Percentiles rank a stretch among this genome's conserved stretches.
These are phyloP conservation scores for Ceratopteris richardii DNA, from an alignment of 75 land plant genomes.

Conservation along the genomic window DNA sequence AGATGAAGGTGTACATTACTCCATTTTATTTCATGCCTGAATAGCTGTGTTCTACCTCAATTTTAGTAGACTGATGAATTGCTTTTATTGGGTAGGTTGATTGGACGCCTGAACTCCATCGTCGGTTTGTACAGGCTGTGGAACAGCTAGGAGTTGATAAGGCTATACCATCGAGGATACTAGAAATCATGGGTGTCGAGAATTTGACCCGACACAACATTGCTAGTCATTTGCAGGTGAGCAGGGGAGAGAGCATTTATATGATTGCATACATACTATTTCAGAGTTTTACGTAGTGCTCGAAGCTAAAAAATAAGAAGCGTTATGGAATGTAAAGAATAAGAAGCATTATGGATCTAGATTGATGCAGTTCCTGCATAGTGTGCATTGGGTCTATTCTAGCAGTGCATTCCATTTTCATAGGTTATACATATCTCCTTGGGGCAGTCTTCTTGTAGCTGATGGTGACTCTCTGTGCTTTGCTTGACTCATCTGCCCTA, in stretches of 20 bases:
- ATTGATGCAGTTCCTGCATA: no score
- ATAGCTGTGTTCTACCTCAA: no score
- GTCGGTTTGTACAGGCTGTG: constrained; percentile 32
- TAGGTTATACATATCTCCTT: no score
- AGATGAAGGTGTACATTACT: constrained; percentile 32
- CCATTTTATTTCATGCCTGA: no score
- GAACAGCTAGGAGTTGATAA: constrained; percentile 41
- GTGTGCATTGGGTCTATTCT: no score
- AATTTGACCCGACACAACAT: constrained; percentile 35
- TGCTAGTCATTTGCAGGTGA: constrained; percentile 37
- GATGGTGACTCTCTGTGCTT: no score
- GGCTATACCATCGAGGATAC: constrained; percentile 29
- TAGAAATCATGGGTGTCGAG: constrained; percentile 38
- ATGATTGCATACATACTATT: background rate
- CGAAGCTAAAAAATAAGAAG: background rate
- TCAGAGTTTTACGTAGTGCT: background rate
- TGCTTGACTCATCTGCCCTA: no score
- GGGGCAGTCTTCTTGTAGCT: no score
- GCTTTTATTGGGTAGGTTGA: constrained; percentile 20
- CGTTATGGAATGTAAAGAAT: no score
- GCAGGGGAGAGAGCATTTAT: background rate
- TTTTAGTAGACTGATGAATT: no score
- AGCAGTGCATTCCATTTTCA: no score
- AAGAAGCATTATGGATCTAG: no score
- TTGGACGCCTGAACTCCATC: constrained; percentile 41